Conservation (phyloP, 2,329 filamentous ascomycete species). For the Beauveria asiatica region DNA sequence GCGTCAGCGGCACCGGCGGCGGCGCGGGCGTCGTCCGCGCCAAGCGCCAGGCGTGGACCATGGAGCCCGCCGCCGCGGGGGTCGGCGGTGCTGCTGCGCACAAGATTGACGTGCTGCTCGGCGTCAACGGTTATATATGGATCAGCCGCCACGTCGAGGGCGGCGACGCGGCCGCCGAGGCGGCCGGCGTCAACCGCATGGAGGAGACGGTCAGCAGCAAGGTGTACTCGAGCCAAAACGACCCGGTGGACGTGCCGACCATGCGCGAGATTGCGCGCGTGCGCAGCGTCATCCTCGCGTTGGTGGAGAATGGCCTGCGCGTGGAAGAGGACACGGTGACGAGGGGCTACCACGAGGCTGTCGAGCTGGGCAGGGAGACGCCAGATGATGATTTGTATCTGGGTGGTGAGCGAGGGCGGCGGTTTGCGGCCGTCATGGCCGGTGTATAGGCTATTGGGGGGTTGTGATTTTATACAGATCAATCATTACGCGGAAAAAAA, state of each 20-base stretch:
- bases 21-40: constrained; percentile 79
- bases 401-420: constrained; percentile 47
- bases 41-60: constrained; percentile 79
- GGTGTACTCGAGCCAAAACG: constrained; percentile 94
- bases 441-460: constrained; percentile 9
- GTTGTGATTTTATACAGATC: neutral
- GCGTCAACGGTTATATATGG: constrained; percentile 96
- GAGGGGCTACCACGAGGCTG: constrained; percentile 70
- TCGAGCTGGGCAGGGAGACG: constrained; percentile 62
- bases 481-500: no score
- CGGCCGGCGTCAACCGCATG: constrained; percentile 66
- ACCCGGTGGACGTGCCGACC: constrained; percentile 66
- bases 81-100: constrained; percentile 38
- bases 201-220: constrained; percentile 79
- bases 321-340: constrained; percentile 89
- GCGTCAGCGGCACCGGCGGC: constrained; percentile 73
- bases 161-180: constrained; percentile 39
- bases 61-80: constrained; percentile 34
- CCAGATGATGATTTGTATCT: constrained; percentile 52
- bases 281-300: constrained; percentile 68
- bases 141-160: constrained; percentile 75
- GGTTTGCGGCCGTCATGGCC: constrained; percentile 35
- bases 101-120: constrained; percentile 77
- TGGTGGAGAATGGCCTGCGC: constrained; percentile 72
- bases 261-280: constrained; percentile 83